Percentiles rank a stretch among this genome's conserved stretches.
Evolutionary conservation across 768 basidiomycete species (phyloP).

Genomic region (Agrocybe chaxingu): DNA sequence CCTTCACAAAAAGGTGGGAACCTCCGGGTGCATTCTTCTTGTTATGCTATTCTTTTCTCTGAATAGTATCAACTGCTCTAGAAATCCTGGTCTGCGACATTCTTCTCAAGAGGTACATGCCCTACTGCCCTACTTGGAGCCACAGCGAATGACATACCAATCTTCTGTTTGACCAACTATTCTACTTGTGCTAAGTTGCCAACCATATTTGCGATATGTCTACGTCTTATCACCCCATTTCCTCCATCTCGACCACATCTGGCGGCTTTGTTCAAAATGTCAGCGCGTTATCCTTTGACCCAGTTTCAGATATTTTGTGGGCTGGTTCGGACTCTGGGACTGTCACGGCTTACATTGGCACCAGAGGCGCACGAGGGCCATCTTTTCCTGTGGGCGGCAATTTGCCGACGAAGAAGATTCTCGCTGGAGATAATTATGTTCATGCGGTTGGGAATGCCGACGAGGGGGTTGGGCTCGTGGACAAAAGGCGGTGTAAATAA

Average conservation of each 20-base stretch:
- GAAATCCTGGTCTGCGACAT: too few species aligned
- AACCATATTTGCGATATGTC: conserved; percentile 8
- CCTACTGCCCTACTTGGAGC: not conserved
- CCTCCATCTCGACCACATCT: conserved; percentile 16
- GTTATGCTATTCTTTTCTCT: too few species aligned
- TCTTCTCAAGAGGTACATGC: too few species aligned
- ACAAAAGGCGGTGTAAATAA: conserved; percentile 82
- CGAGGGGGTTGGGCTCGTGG: conserved; percentile 76
- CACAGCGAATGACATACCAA: not conserved
- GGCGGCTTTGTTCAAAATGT: conserved; percentile 46
- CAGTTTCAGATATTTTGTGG: conserved; percentile 89
- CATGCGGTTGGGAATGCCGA: conserved; percentile 58
- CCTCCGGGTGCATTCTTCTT: too few species aligned
- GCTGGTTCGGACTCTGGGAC: conserved; percentile 71
- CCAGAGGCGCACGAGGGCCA: conserved; percentile 64
- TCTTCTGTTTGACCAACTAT: not conserved
- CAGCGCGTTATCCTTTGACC: conserved; percentile 84
- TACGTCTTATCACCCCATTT: conserved; percentile 19
- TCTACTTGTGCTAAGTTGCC: not conserved
- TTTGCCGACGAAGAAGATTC: conserved; percentile 54
- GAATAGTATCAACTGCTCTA: too few species aligned
- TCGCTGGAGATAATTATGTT: conserved; percentile 78
- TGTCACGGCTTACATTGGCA: conserved; percentile 65
- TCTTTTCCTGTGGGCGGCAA: conserved; percentile 68
- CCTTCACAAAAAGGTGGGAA: too few species aligned